Base-by-base conservation (phyloP, 257 asterid genomes). In the Mentha longifolia region DNA sequence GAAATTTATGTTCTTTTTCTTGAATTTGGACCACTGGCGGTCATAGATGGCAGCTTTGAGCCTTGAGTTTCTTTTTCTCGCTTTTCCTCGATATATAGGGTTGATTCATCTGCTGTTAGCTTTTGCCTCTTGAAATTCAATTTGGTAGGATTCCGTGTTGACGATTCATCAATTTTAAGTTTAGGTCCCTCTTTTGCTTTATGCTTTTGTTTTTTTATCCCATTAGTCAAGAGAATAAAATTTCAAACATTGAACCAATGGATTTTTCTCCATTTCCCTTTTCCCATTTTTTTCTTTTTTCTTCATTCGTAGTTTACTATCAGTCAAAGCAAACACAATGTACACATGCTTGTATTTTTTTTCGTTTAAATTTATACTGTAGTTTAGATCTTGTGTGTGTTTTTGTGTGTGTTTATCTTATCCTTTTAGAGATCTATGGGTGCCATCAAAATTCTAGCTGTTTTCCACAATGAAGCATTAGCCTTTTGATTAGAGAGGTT, bases 101-200 rank as follows among this genome's bases (percentile, higher is more conserved):
- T 70, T 55, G 54, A 67, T 81, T 85, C 81, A 74, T 82, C 85
- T 86, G 81, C 65, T 72, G 63, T 52, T 30, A 67, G 64, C 74
- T 78, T 64, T 78, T 82, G 75, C 83, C 63, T 82, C 83, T 74
- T 61, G 65, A 69, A 47, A 67, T 78, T 70, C 71, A 73, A 78
- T 76, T 76, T 56, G 6, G 66, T 67, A 47, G 45, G 83, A 84
- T 80, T 80, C 68, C 55, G 49, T 77, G 75, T 86, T 75, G 89
- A 78, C 80, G 46, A 83, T 61, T 73, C 9, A 35, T 9, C 25
- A 13, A 61, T 59, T 57, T 73, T 47, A n/a, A n/a, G n/a, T 75
- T 75, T 79, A 68, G 5, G n/a, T 56, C 30, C 47, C 73, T 51
- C 76, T 73, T 79, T 73, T 76, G 61, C 76, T 64, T 79, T 80